Evolutionary conservation across 1,284 basidiomycete species (phyloP).

Genomic region (Leccinum holopus): DNA sequence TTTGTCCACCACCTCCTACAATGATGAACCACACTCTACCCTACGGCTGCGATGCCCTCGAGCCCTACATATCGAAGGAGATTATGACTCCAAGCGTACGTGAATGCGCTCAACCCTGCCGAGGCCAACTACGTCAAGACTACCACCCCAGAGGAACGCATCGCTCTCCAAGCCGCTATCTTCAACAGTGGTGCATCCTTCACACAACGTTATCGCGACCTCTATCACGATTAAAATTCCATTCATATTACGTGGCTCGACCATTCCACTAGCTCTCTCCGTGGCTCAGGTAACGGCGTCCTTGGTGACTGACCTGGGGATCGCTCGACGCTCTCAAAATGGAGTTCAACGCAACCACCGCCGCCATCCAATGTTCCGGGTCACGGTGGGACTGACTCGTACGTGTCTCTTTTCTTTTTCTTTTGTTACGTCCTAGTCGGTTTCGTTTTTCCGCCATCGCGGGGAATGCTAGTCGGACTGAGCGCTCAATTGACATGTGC

Average conservation of each 20-base stretch:
- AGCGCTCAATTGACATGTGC: not conserved
- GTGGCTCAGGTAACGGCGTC: constrained; percentile 55
- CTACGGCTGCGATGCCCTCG: constrained; percentile 85
- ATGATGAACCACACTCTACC: constrained; percentile 51
- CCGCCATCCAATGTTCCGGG: constrained; percentile 78
- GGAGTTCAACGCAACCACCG: constrained; percentile 54
- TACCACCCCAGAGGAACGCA: constrained; percentile 70
- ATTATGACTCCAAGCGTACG: constrained; percentile 83
- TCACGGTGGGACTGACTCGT: constrained; percentile 87
- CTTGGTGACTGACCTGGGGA: constrained; percentile 60
- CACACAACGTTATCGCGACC: constrained; percentile 20
- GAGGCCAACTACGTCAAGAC: constrained; percentile 71
- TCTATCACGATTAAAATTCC: constrained; percentile 13
- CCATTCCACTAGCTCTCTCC: constrained; percentile 59
- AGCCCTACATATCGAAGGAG: constrained; percentile 79
- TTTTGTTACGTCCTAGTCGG: constrained; percentile 31
- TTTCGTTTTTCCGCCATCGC: not conserved
- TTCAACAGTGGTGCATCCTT: constrained; percentile 58
- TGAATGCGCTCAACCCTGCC: constrained; percentile 71
- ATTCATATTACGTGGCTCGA: not conserved
- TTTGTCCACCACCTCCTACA: constrained; percentile 8
- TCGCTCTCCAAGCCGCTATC: constrained; percentile 71
- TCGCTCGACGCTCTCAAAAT: constrained; percentile 67
- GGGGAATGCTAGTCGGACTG: too few species aligned
- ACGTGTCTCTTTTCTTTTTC: not conserved